Conservation (phyloP, 108 stramenopile genomes). For the Fragilariopsis cylindrus region DNA sequence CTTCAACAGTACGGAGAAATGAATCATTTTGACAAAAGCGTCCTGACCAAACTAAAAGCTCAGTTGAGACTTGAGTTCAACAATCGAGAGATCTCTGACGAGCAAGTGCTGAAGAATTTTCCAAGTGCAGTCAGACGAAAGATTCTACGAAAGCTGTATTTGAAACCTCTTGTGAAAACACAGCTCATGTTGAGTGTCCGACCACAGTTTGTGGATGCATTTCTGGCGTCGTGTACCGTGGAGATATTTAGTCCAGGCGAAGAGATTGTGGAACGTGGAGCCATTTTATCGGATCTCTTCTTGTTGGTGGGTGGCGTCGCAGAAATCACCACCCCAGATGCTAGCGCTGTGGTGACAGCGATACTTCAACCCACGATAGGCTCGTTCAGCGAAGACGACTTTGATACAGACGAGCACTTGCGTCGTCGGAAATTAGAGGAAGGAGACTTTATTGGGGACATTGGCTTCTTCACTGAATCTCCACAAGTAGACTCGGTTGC, state of each 20-base stretch:
- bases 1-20: conserved; percentile 45
- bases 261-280: conserved; percentile 43
- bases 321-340: conserved; percentile 1
- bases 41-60: conserved; percentile 34
- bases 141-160: conserved; percentile 50
- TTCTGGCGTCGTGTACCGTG: conserved; percentile 49
- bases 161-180: conserved; percentile 37
- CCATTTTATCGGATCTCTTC: conserved; percentile 49
- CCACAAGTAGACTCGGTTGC: conserved; percentile 44
- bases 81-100: conserved; percentile 55
- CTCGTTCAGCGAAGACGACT: conserved; percentile 7
- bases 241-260: conserved; percentile 67
- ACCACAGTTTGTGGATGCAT: conserved; percentile 60
- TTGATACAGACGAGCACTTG: neutral
- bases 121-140: conserved; percentile 49
- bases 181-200: conserved; percentile 43
- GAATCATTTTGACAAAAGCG: conserved; percentile 28
- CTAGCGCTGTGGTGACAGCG: neutral
- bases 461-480: conserved; percentile 65
- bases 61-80: conserved; percentile 52
- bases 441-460: conserved; percentile 38
- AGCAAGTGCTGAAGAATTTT: conserved; percentile 55
- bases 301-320: conserved; percentile 58
- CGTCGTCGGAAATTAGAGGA: neutral
- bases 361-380: neutral